Evolutionary conservation across 371 early-diverging fungal species (phyloP), one percentile per base, ranked within the genome.

Genomic region (Mortierella sp.): DNA sequence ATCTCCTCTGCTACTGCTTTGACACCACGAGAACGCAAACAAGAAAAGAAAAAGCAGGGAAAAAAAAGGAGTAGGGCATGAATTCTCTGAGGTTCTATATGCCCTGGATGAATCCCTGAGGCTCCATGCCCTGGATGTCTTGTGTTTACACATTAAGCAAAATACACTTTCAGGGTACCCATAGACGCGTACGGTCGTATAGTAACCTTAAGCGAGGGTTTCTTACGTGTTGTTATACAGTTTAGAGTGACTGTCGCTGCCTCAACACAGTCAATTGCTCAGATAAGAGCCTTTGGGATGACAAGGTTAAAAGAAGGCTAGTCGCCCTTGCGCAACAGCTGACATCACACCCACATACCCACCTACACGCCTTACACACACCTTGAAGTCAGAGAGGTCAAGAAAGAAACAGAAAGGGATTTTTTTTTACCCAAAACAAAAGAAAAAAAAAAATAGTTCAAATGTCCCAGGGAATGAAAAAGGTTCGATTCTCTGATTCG

Each of bases 361-460:
- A 28, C 28, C 28, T 28, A 28, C 28, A 28, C 28, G 28, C 28
- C 2, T 28, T 28, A 28, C 28, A 28, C 28, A 28, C 28, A 28
- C 28, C 28, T 28, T 28, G 28, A 28, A 28, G 28, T 28, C 28
- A 28, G 28, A 28, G 2, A 28, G 28, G 28, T 28, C 28, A 28
- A 2, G 28, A 28, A 28, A 28, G 28, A 28, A 28, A 28, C 28
- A 28, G 28, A 28, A 28, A 28, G 28, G 28, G 28, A 28, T 28
- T 28, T 28, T 22, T 28, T 22, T 8, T 32, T 58, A 2, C 32
- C 58, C 32, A 28, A 13, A 36, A 33, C 3, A 67, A 43, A 38
- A 67, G 36, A 60, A 47, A 47, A 47, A 47, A 47, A 47, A 16
- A 47, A 33, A 68, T 43, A 59, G 48, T 3, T 41, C 43, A 47